These are phyloP conservation scores for Pisolithus marmoratus DNA, from an alignment of 768 basidiomycete species.

Conservation along the genomic window DNA sequence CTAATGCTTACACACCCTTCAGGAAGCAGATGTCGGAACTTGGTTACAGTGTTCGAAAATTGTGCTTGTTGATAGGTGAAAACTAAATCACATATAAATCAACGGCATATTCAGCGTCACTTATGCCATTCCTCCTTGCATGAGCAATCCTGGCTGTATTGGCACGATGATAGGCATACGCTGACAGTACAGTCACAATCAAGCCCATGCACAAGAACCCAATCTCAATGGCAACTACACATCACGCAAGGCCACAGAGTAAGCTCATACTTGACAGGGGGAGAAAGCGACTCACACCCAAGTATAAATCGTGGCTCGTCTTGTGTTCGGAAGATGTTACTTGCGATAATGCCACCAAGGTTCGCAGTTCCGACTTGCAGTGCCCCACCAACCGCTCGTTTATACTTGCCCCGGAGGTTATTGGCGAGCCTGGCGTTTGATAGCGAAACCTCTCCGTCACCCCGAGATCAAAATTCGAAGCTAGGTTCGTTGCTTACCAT, in stretches of 20 bases:
- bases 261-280: background rate
- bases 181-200: background rate
- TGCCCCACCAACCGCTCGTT: constrained; percentile 1
- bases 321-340: constrained; percentile 50
- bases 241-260: background rate
- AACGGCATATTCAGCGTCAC: background rate
- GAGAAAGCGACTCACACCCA: constrained; percentile 42
- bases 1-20: too few species aligned
- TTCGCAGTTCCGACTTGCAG: constrained; percentile 38
- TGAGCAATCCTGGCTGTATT: background rate
- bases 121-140: background rate
- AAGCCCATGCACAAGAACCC: background rate
- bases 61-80: too few species aligned
- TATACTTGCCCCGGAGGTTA: constrained; percentile 1
- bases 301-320: constrained; percentile 55
- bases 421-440: constrained; percentile 1
- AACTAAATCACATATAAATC: background rate
- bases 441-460: background rate
- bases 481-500: constrained; percentile 37
- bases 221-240: background rate
- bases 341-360: constrained; percentile 25
- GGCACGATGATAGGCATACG: background rate
- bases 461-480: background rate
- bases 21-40: too few species aligned
- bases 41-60: too few species aligned